These are phyloP conservation scores for Chlamydomonas applanata DNA, from an alignment of 139 green algal genomes.

Conservation along the genomic window DNA sequence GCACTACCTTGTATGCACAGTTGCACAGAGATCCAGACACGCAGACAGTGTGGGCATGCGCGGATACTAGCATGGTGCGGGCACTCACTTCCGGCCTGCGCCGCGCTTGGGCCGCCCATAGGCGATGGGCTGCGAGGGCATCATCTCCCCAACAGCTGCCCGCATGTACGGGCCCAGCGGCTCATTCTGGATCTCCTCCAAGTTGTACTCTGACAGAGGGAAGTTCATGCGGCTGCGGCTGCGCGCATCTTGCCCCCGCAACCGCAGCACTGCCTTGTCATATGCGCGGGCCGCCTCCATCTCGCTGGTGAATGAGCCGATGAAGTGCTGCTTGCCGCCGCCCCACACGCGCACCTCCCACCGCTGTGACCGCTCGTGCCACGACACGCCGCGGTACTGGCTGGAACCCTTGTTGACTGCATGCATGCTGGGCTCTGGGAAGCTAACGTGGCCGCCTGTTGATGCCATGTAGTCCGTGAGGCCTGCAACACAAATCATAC, in stretches of 20 bases:
- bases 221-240: slow-evolving; percentile 53
- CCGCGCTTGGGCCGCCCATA: not conserved
- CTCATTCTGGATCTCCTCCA: slow-evolving; percentile 32
- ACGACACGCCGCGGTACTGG: slow-evolving; percentile 44
- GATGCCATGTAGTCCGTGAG: slow-evolving; percentile 14
- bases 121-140: not conserved
- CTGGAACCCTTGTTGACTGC: slow-evolving; percentile 37
- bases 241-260: slow-evolving; percentile 37
- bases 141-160: not conserved
- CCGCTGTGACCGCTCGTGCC: slow-evolving; percentile 46
- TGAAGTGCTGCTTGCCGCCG: slow-evolving; percentile 59
- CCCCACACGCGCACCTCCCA: slow-evolving; percentile 57
- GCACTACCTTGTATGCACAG: too few relatives aligned
- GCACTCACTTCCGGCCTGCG: not conserved
- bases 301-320: slow-evolving; percentile 45
- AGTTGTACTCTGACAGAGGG: slow-evolving; percentile 51
- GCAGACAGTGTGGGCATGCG: not conserved
- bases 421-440: not conserved
- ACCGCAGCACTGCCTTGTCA: slow-evolving; percentile 40
- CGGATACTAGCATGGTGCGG: not conserved
- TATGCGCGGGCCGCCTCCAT: slow-evolving; percentile 49
- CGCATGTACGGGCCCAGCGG: not conserved
- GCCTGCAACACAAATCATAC: too few relatives aligned
- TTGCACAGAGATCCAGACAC: not conserved
- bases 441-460: not conserved